These are phyloP conservation scores for Fusarium algeriense DNA, from an alignment of 2,329 filamentous ascomycete species.

Conservation along the genomic window DNA sequence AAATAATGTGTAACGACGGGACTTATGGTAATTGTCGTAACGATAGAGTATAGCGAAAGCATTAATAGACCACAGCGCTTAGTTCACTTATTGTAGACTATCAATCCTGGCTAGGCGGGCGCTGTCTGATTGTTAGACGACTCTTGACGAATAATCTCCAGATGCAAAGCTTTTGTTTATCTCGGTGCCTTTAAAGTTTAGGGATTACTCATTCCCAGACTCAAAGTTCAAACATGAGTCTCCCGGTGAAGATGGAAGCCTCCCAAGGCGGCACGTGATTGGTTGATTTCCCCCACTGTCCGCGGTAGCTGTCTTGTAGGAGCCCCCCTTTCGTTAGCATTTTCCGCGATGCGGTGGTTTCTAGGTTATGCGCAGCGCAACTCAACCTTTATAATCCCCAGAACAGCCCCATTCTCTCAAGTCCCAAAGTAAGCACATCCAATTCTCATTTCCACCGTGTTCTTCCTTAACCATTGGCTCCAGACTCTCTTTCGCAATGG, in stretches of 20 bases:
- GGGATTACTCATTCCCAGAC: not conserved
- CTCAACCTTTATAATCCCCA: slow-evolving; percentile 15
- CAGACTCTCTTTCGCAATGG: slow-evolving; percentile 43
- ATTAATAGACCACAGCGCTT: slow-evolving; percentile 13
- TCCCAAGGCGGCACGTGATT: slow-evolving; percentile 21
- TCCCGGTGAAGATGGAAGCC: not conserved
- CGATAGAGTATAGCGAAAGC: slow-evolving; percentile 19
- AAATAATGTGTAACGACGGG: slow-evolving; percentile 26
- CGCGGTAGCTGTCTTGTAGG: slow-evolving; percentile 2
- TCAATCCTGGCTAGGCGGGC: not conserved
- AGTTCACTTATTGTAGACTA: not conserved
- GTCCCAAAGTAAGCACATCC: slow-evolving; percentile 5
- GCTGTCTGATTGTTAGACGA: not conserved
- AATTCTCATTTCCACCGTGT: rapidly evolving
- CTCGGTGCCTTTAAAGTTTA: not conserved
- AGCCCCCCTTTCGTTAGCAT: slow-evolving; percentile 29
- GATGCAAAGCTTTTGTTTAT: too few species aligned
- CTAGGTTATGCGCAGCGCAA: slow-evolving; percentile 35
- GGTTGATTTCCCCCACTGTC: slow-evolving; percentile 23
- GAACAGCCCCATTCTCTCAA: slow-evolving; percentile 19
- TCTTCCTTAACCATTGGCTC: not conserved
- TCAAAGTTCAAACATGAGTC: not conserved
- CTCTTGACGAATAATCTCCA: not conserved
- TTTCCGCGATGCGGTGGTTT: slow-evolving; percentile 38
- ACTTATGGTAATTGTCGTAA: slow-evolving; percentile 1